These are phyloP conservation scores for Prosopis cineraria DNA, from an alignment of 306 rosid genomes.

Conservation along the genomic window DNA sequence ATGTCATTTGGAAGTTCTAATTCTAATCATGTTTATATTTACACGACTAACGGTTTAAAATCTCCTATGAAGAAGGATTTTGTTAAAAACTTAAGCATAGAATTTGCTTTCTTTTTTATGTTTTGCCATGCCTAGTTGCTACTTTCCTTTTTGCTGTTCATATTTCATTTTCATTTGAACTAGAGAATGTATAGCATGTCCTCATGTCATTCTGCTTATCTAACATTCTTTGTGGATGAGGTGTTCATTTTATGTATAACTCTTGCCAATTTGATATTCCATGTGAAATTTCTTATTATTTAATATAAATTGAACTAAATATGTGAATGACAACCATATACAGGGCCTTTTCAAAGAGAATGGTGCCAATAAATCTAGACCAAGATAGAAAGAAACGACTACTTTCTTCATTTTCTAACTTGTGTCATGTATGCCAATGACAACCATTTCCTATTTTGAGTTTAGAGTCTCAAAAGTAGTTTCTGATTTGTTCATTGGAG, in stretches of 20 bases:
- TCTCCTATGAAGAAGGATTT: too few species aligned
- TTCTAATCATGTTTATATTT: neutral
- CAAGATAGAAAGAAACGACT: neutral
- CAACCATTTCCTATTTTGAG: neutral
- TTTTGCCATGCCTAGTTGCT: neutral
- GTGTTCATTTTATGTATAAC: neutral
- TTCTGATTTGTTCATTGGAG: conserved; percentile 18
- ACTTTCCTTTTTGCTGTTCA: neutral
- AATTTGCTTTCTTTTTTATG: neutral
- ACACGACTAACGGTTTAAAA: neutral
- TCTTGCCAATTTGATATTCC: conserved; percentile 27
- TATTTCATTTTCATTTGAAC: conserved; percentile 7
- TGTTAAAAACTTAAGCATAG: neutral
- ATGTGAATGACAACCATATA: conserved; percentile 24
- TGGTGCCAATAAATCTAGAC: neutral
- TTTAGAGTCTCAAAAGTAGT: conserved; percentile 17
- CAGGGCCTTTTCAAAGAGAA: conserved; percentile 15
- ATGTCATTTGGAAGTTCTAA: neutral
- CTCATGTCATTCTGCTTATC: conserved; percentile 11
- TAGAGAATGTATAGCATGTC: conserved; percentile 8
- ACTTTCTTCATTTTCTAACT: neutral
- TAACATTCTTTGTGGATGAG: neutral
- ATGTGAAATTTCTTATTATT: neutral
- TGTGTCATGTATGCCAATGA: neutral
- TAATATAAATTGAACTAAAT: conserved; percentile 10